Evolutionary conservation across 2,329 filamentous ascomycete species (phyloP), one percentile per base, ranked within the genome.

Genomic region (Balansia obtecta): DNA sequence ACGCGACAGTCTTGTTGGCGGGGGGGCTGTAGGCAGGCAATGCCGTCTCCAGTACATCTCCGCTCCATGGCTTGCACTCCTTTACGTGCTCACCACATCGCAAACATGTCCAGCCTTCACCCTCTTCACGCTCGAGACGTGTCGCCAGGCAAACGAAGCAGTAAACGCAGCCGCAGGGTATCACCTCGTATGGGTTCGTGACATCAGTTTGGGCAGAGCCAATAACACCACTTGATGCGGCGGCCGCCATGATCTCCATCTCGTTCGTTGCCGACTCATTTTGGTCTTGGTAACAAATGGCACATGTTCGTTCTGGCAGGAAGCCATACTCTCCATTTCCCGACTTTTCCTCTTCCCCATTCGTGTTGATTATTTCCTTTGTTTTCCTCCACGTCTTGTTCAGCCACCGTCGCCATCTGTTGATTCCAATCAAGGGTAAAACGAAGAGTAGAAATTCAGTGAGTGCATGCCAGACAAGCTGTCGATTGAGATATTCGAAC

Each of bases 381-480:
- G 86, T 83, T 65, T 84, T 89, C 58, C 86, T 82, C 88, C 89
- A 95, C n/a, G 83, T 82, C 54, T 89, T 79, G 18, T 79, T 76
- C n/a, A 96, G 72, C 85, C 91, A 95, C 57, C 90, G 79, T 52
- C 88, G 80, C 93, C 93, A 98, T 56, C 89, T 80, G 61, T 86
- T 85, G 58, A 98, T 91, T 48, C 93, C 93, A 41, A 98, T 86
- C n/a, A 98, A 77, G 0, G 93, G 93, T n/a, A 98, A 75, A 16
- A 97, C 79, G 65, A 97, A 98, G 33, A 98, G 78, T n/a, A 98
- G 74, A 60, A 98, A 98, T 65, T 98, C 93, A 27, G 93, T 98
- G 61, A 98, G 95, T n/a, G 93, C 93, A 68, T 98, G 93, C 93
- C 93, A 98, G 38, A 98, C 93, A 11, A 98, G 80, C 69, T 98